These are phyloP conservation scores for Tuber indicum DNA, from an alignment of 495 filamentous ascomycete species.

Conservation along the genomic window DNA sequence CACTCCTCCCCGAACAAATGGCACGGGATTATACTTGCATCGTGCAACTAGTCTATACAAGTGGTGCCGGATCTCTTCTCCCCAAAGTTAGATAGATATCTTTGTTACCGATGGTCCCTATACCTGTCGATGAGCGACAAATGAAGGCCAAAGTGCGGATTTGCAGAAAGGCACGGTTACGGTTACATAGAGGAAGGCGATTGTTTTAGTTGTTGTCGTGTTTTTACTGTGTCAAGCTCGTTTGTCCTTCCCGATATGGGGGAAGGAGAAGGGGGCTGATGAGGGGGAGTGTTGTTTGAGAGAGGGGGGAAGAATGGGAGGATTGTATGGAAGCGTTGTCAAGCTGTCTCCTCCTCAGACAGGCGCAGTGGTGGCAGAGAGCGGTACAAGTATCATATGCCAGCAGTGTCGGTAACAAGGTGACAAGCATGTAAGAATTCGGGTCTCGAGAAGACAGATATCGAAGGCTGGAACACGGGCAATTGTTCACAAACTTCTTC, in stretches of 20 bases:
- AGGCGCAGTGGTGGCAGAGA: neutral
- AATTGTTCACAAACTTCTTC: neutral
- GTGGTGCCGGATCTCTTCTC: neutral
- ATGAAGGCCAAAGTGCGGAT: neutral
- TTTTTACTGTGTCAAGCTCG: constrained; percentile 12
- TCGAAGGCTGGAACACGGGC: neutral
- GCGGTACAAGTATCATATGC: neutral
- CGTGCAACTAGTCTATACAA: constrained; percentile 9
- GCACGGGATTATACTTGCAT: neutral
- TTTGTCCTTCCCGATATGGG: constrained; percentile 4
- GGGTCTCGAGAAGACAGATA: neutral
- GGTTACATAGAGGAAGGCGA: neutral
- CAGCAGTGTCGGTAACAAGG: neutral
- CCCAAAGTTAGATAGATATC: neutral
- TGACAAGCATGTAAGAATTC: neutral
- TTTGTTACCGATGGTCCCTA: constrained; percentile 17
- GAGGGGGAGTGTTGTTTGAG: neutral
- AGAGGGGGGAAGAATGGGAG: neutral
- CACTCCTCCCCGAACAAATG: neutral
- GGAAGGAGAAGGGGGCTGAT: constrained; percentile 6
- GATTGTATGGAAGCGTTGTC: neutral
- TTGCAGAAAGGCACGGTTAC: neutral
- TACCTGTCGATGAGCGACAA: constrained; percentile 19
- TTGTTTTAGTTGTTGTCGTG: constrained; percentile 35
- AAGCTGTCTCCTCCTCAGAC: neutral